These are phyloP conservation scores for Dujonia santamariae DNA, from an alignment of 1,139 yeast genomes.

Conservation along the genomic window DNA sequence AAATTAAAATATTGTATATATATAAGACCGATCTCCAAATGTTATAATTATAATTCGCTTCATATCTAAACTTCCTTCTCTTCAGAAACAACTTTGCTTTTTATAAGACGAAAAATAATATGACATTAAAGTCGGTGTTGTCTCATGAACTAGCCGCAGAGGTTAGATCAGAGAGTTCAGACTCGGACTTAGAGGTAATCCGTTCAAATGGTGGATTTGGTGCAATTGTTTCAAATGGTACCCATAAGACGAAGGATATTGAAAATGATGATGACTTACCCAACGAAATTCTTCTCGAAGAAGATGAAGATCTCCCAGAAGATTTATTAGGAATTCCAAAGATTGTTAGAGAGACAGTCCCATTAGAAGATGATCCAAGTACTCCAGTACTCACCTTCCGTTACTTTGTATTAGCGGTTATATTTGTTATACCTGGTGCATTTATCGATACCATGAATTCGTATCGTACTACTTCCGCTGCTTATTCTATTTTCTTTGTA, in stretches of 20 bases:
- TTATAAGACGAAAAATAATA: too few species aligned
- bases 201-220: conserved; percentile 6
- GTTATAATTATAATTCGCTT: background rate
- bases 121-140: too few species aligned
- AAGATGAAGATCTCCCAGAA: conserved; percentile 11
- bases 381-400: conserved; percentile 40
- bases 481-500: conserved; percentile 44
- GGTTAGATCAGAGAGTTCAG: background rate
- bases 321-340: conserved; percentile 23
- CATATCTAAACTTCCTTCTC: too few species aligned
- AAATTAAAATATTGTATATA: too few species aligned
- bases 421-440: conserved; percentile 47
- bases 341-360: conserved; percentile 31
- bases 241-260: background rate
- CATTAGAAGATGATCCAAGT: conserved; percentile 33
- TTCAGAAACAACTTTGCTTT: too few species aligned
- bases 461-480: conserved; percentile 45
- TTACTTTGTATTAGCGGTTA: conserved; percentile 32
- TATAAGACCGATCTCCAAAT: too few species aligned
- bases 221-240: conserved; percentile 5
- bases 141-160: too few species aligned
- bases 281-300: conserved; percentile 4
- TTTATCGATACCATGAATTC: conserved; percentile 47
- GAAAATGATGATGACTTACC: conserved; percentile 6
- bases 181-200: conserved; percentile 1